phyloP scores from a whole-genome alignment of 2,329 filamentous ascomycete species.

The Pseudogymnoascus sp. region DNA sequence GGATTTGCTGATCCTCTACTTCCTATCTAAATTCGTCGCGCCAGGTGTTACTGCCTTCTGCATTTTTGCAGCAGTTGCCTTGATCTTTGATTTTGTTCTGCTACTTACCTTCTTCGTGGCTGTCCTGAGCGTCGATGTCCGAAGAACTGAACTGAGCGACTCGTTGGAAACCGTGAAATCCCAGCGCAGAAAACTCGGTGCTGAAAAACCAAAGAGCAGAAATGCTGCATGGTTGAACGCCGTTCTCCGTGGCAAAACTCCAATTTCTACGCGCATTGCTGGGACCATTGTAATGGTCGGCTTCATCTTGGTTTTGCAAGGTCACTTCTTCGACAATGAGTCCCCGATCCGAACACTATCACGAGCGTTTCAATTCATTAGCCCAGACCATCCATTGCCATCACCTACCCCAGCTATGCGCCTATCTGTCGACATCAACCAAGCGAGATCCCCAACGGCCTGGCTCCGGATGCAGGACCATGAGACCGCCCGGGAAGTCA shows the following conservation, averaged over 20 bases:
- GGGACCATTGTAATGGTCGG: constrained; percentile 65
- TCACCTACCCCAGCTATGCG: constrained; percentile 29
- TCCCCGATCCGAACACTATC: constrained; percentile 33
- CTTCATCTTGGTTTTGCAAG: constrained; percentile 66
- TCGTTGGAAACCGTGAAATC: constrained; percentile 40
- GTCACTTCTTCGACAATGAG: constrained; percentile 64
- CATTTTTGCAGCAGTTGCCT: constrained; percentile 65
- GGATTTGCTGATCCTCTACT: constrained; percentile 58
- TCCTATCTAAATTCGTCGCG: constrained; percentile 59
- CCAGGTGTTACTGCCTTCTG: constrained; percentile 68
- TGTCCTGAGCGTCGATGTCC: constrained; percentile 71
- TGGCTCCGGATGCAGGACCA: constrained; percentile 74
- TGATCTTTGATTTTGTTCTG: constrained; percentile 70
- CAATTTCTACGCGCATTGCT: constrained; percentile 65
- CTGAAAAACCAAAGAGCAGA: constrained; percentile 28
- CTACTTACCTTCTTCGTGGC: constrained; percentile 73
- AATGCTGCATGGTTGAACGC: constrained; percentile 51
- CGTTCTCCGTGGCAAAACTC: constrained; percentile 54
- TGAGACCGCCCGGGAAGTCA: constrained; percentile 67
- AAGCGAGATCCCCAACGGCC: constrained; percentile 65
- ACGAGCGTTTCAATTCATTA: constrained; percentile 26
- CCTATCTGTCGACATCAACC: constrained; percentile 55
- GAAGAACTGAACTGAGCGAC: constrained; percentile 66
- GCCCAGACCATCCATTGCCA: constrained; percentile 6
- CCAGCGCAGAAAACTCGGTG: not conserved